A percentile compares a stretch with the other conserved stretches of the same genome.
Evolutionary conservation across 495 filamentous ascomycete species (phyloP).

Genomic region (Hypoxylon intermedium): DNA sequence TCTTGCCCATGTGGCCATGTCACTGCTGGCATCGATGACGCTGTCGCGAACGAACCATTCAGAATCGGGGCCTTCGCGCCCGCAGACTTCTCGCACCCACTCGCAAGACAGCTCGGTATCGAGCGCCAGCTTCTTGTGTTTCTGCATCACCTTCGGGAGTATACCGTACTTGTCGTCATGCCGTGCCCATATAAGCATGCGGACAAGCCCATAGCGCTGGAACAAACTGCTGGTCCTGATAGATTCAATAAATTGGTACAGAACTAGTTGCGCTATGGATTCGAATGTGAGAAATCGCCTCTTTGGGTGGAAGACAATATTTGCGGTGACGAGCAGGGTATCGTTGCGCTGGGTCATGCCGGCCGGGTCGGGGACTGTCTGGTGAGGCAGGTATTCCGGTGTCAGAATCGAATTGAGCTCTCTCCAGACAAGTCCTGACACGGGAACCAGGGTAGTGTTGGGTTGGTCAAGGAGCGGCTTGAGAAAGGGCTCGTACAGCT

Average conservation of each 20-base stretch:
- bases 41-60: slow-evolving; percentile 40
- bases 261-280: slow-evolving; percentile 51
- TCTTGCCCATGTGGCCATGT: slow-evolving; percentile 24
- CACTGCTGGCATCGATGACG: slow-evolving; percentile 46
- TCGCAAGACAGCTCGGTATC: slow-evolving; percentile 63
- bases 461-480: slow-evolving; percentile 64
- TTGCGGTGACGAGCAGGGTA: slow-evolving; percentile 71
- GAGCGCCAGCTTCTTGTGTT: slow-evolving; percentile 61
- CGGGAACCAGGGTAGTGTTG: slow-evolving; percentile 60
- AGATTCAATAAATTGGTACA: slow-evolving; percentile 56
- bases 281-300: slow-evolving; percentile 44
- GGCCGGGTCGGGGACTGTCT: slow-evolving; percentile 43
- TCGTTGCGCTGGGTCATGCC: slow-evolving; percentile 60
- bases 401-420: slow-evolving; percentile 59
- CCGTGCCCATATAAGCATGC: slow-evolving; percentile 70
- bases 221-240: slow-evolving; percentile 55
- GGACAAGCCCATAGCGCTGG: slow-evolving; percentile 70
- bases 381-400: slow-evolving; percentile 57
- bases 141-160: slow-evolving; percentile 59
- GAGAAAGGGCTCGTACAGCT: slow-evolving; percentile 64
- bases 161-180: slow-evolving; percentile 59
- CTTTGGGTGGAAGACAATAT: slow-evolving; percentile 55
- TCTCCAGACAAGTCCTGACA: slow-evolving; percentile 56
- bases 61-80: slow-evolving; percentile 27
- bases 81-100: slow-evolving; percentile 54